Evolutionary conservation across 768 basidiomycete species (phyloP).

Genomic region (Tricholoma sp.): DNA sequence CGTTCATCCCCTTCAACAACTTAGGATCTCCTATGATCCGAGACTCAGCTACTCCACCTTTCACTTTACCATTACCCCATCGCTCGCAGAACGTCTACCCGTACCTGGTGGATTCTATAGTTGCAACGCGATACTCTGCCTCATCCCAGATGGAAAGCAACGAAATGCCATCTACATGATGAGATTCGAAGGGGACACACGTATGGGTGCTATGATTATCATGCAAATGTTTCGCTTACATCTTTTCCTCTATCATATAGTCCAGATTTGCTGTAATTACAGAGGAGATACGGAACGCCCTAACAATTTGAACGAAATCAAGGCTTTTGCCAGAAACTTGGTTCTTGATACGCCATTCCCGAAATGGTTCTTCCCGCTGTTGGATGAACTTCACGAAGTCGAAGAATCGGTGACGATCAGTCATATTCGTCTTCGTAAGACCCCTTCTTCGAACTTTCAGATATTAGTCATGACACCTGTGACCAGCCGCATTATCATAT

Average conservation of each 20-base stretch:
- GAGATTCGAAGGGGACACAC: neutral
- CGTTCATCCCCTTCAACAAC: neutral
- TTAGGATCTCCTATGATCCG: neutral
- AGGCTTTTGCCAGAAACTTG: conserved; percentile 5
- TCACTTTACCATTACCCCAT: neutral
- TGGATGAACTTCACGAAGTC: conserved; percentile 23
- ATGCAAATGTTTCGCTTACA: neutral
- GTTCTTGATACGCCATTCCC: conserved; percentile 16
- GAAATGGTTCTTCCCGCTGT: conserved; percentile 19
- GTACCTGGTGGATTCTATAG: neutral
- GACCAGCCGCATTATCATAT: conserved; percentile 17
- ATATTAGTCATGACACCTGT: neutral
- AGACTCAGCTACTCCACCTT: neutral
- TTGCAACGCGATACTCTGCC: neutral
- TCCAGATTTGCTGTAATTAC: conserved; percentile 2
- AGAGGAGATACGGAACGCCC: conserved; percentile 5
- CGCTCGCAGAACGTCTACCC: neutral
- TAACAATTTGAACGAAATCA: conserved; percentile 11
- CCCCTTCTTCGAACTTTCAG: neutral
- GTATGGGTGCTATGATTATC: neutral
- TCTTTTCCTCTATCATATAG: neutral
- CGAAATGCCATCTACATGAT: neutral
- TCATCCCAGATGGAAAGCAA: neutral
- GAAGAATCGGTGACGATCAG: conserved; percentile 10
- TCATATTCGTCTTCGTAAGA: neutral